Base-by-base conservation (phyloP, 2,329 filamentous ascomycete genomes). In the Didymosphaeria variabile region DNA sequence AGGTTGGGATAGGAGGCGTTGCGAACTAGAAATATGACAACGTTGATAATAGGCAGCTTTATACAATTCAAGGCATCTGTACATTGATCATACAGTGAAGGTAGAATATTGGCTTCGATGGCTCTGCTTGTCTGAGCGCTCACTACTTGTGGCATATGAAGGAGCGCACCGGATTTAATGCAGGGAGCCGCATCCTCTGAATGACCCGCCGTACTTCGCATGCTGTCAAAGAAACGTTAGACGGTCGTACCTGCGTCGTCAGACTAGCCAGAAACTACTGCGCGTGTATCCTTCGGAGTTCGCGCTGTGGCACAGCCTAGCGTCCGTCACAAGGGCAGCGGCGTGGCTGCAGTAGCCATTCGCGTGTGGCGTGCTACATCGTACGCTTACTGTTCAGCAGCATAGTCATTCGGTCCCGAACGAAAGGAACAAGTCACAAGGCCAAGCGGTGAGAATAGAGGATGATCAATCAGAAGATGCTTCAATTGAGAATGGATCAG, bases 221-320 rank as follows among this genome's bases (percentile, higher is more conserved):
- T 23, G 10, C 19, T 23, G 32, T 17, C 5, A 21, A 8, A 52
- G 49, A 26, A 40, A 26, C 32, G 38, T 44, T 10, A 29, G 29
- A 55, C 52, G 17, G 9, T 45, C 3, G 38, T 55, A 44, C 52
- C 38, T 55, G 26, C 26, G 23, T 55, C 38, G 13, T 15, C n/a
- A n/a, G 15, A 38, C 36, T 45, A 55, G 17, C 52, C 52, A 12
- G 15, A 45, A 44, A 9, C 40, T 38, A 46, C 19, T 45, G 40
- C 17, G 19, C 6, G n/a, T 36, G 47, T 32, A 10, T 32, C 31
- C 10, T 10, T n/a, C 17, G 3, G 12, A 15, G 1, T 44, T 29
- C 26, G n/a, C 13, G 15, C 10, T 19, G 53, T 23, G 13, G 21
- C 45, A 32, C 40, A 46, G 15, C 13, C 8, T 54, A 55, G 40